Evolutionary conservation across 345 rosid species (phyloP).

Genomic region (Cardamine resedifolia): DNA sequence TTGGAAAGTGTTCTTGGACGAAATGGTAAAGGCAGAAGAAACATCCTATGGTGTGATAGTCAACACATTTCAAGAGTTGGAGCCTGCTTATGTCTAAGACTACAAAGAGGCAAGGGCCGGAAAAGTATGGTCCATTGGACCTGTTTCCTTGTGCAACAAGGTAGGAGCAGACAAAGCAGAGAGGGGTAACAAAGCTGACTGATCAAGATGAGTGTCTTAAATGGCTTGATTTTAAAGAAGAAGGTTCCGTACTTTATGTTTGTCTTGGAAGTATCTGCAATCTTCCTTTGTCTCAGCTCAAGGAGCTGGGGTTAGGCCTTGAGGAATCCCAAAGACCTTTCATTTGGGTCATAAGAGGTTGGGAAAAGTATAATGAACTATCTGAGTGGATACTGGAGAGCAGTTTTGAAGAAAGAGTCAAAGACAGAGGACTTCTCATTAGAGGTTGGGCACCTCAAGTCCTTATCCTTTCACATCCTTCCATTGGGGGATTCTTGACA

Average conservation of each 20-base stretch:
- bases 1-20: slow-evolving; percentile 21
- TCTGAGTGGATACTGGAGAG: slow-evolving; percentile 34
- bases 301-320: slow-evolving; percentile 49
- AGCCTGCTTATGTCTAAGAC: slow-evolving; percentile 36
- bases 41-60: slow-evolving; percentile 43
- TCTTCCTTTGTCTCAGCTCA: slow-evolving; percentile 36
- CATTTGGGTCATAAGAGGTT: slow-evolving; percentile 60
- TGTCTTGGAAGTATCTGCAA: too few species aligned
- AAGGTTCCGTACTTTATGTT: slow-evolving; percentile 46
- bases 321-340: slow-evolving; percentile 50
- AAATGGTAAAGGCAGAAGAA: slow-evolving; percentile 15
- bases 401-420: slow-evolving; percentile 21
- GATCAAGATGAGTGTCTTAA: slow-evolving; percentile 25
- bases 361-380: slow-evolving; percentile 32
- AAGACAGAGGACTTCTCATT: slow-evolving; percentile 30
- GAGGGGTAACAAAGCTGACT: slow-evolving; percentile 6
- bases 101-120: slow-evolving; percentile 34
- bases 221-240: slow-evolving; percentile 46
- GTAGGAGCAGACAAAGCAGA: slow-evolving; percentile 20
- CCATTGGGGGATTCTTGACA: slow-evolving; percentile 36
- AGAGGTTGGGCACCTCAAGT: slow-evolving; percentile 40
- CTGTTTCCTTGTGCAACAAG: slow-evolving; percentile 44
- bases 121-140: slow-evolving; percentile 54
- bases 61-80: slow-evolving; percentile 48
- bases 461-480: slow-evolving; percentile 34